Evolutionary conservation across 2,329 filamentous ascomycete species (phyloP).

Genomic region (Raffaelea ambrosiae): DNA sequence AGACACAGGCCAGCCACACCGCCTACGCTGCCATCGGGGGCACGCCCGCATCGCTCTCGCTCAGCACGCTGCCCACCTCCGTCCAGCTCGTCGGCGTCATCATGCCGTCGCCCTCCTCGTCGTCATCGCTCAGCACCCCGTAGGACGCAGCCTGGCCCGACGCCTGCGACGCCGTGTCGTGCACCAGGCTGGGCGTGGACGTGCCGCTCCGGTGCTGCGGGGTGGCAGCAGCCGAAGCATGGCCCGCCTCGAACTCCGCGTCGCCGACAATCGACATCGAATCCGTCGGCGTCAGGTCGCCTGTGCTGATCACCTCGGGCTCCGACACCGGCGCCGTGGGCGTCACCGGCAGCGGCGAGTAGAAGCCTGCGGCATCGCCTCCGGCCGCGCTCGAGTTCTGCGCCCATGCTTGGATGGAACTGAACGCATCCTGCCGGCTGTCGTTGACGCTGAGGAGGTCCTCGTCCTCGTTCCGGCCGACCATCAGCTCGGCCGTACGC

Average conservation of each 20-base stretch:
- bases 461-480: conserved; percentile 40
- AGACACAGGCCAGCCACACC: too few relatives aligned
- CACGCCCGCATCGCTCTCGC: conserved; percentile 39
- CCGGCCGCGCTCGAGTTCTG: conserved; percentile 29
- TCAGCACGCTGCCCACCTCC: conserved; percentile 55
- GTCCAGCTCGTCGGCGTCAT: conserved; percentile 56
- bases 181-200: background rate
- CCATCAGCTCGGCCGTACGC: conserved; percentile 37
- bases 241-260: conserved; percentile 23
- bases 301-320: conserved; percentile 41
- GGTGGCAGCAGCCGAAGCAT: conserved; percentile 13
- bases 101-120: conserved; percentile 43
- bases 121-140: conserved; percentile 52
- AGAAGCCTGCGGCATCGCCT: conserved; percentile 37
- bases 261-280: conserved; percentile 47
- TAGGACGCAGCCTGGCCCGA: conserved; percentile 25
- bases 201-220: conserved; percentile 10
- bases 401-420: conserved; percentile 58
- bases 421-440: conserved; percentile 36
- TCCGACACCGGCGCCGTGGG: conserved; percentile 42
- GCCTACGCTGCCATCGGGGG: background rate
- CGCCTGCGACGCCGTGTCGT: background rate
- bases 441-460: conserved; percentile 36
- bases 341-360: conserved; percentile 50
- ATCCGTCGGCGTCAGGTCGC: conserved; percentile 51